These are phyloP conservation scores for Leishmania martiniquensis DNA, from an alignment of 208 protist genomes.

Conservation along the genomic window DNA sequence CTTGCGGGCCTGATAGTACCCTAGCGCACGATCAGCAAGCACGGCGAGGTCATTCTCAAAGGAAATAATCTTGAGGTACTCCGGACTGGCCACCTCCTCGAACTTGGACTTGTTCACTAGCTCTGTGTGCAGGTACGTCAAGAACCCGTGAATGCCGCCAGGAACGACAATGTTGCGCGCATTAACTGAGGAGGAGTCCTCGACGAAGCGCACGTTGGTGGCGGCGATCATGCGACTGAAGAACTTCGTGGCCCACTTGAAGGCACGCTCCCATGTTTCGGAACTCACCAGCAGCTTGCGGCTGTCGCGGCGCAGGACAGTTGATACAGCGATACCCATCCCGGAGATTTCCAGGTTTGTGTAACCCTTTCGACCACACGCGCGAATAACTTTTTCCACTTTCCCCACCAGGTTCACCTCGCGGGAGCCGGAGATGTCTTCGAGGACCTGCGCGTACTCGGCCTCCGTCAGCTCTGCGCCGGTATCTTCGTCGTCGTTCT, in stretches of 20 bases:
- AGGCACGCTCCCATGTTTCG: constrained; percentile 56
- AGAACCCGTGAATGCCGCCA: constrained; percentile 51
- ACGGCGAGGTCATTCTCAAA: constrained; percentile 75
- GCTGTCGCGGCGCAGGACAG: constrained; percentile 53
- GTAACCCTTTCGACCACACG: constrained; percentile 50
- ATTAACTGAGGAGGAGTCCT: constrained; percentile 32
- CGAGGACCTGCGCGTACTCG: constrained; percentile 31
- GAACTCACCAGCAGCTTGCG: constrained; percentile 49
- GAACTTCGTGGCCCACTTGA: constrained; percentile 35
- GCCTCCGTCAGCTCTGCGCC: constrained; percentile 30
- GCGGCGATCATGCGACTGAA: constrained; percentile 46
- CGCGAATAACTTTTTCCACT: constrained; percentile 44
- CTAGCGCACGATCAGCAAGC: constrained; percentile 57
- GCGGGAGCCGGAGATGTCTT: constrained; percentile 23
- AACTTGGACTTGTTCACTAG: constrained; percentile 64
- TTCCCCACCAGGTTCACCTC: constrained; percentile 49
- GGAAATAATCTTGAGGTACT: constrained; percentile 63
- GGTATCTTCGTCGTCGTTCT: constrained; percentile 34
- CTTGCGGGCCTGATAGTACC: constrained; percentile 59
- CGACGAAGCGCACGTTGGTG: constrained; percentile 44
- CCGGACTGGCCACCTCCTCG: constrained; percentile 33
- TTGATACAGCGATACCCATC: constrained; percentile 47
- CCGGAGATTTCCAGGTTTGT: constrained; percentile 54
- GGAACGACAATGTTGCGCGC: constrained; percentile 45
- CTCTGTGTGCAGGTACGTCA: constrained; percentile 55